Evolutionary conservation across 2,329 filamentous ascomycete species (phyloP), one percentile per base, ranked within the genome.

Genomic region (Colletotrichum destructivum): DNA sequence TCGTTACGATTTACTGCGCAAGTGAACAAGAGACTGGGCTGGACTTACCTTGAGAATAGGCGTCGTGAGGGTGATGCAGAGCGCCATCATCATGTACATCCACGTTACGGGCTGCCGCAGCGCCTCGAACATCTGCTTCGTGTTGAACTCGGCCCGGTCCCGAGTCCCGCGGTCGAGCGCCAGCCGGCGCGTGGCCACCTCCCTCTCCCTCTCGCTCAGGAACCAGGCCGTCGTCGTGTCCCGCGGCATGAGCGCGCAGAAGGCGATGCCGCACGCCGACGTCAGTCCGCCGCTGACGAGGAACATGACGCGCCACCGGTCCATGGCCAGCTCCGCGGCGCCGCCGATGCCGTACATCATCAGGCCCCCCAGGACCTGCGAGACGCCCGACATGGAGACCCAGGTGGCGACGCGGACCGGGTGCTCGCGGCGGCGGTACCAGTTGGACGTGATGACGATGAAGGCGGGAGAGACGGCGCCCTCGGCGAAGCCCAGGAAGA

Each of bases 381-480:
- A 73, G 16, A 78, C 63, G 4, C 77, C 77, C 21, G 75, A 76
- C 73, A 79, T 79, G 44, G 75, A 76, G 18, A 79, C 72, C 79
- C 79, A 80, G 3, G 75, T 69, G 0, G 79, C 77, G 1, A 76
- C 74, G 47, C 80, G 77, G 26, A 78, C 73, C 9, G 78, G 75
- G 38, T 81, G 79, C 57, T 81, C 79, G 23, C 73, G 71, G 9
- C 72, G 73, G 9, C 74, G 75, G 63, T 80, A 81, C 78, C 77
- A 81, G 49, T 76, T 77, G 16, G 75, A 77, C 2, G 78, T 81
- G 54, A 81, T 76, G 54, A 78, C 77, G 42, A 81, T 74, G 63
- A 81, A 81, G 21, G 78, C 78, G 2, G 79, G 79, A 1, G 78
- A 79, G 0, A 81, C 78, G 6, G 77, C 76, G 26, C 75, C 78